Evolutionary conservation across 805 yeast genomes (phyloP), one percentile per base, ranked within the genome.

Genomic region (Starmerella roubikii): DNA sequence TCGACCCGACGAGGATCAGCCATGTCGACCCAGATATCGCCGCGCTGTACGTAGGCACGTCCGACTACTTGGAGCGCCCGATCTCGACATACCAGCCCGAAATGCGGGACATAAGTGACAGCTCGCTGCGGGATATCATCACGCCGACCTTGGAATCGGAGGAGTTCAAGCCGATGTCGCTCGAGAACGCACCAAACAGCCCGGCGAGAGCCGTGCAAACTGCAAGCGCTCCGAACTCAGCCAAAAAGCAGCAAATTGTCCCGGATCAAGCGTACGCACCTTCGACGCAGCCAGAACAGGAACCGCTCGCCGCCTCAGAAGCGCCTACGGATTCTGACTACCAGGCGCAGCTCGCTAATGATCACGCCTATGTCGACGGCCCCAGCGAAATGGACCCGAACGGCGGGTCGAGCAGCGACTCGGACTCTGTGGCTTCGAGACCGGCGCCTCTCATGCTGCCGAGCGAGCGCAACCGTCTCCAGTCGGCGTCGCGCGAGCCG

Each of bases 1-100:
- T 6, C 5, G 33, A 30, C 16, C 15, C 12, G 15, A 19, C 33
- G 8, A 7, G 33, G 2, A 30, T 13, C 20, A 44, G 47, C 36
- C 40, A 44, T 16, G 47, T 51, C 0, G 60, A 56, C 35, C 50
- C 53, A 2, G 58, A 53, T 21, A 41, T 57, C n/a, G 54, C 54
- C 19, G 61, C 49, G 25, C 41, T 57, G 33, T 57, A 57, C 43
- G 48, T 49, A 26, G 54, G 54, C 36, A 47, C 59, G 9, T 38
- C 49, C 5, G 50, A 50, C 30, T 55, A 51, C 35, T 39, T 57
- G 29, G 39, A 46, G 15, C 47, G 58, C 7, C 57, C 59, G 4
- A 46, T 52, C 13, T 48, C 56, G n/a, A 46, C 51, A 15, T 51
- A 52, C 34, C 50, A 50, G 24, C 44, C 40, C 11, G 34, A 37